These are phyloP conservation scores for Mucor lusitanicus DNA, from an alignment of 371 early-diverging fungal genomes.

Conservation along the genomic window DNA sequence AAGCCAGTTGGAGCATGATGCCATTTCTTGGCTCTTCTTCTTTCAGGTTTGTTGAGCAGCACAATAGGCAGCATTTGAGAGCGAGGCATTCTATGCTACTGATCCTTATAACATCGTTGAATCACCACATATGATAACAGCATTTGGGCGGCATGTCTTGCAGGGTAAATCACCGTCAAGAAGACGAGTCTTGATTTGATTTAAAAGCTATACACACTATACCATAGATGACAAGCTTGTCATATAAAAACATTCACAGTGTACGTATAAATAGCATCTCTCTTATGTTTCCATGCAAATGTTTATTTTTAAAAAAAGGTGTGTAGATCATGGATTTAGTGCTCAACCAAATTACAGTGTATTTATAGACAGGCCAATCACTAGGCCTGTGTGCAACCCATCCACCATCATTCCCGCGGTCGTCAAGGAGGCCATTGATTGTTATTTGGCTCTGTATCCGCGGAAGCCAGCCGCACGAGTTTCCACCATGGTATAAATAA, in stretches of 20 bases:
- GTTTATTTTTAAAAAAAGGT: background rate
- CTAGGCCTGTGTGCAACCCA: background rate
- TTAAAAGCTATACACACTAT: too few relatives aligned
- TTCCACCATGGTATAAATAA: background rate
- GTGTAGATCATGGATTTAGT: background rate
- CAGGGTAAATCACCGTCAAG: too few relatives aligned
- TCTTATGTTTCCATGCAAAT: background rate
- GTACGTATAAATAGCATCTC: background rate
- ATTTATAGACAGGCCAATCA: background rate
- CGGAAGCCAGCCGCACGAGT: background rate
- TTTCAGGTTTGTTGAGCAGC: too few relatives aligned
- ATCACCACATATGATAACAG: too few relatives aligned
- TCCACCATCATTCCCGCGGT: background rate
- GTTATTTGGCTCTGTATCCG: background rate
- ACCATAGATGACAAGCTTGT: background rate
- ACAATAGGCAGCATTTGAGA: too few relatives aligned
- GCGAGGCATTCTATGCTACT: too few relatives aligned
- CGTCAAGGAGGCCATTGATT: background rate
- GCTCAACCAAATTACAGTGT: background rate
- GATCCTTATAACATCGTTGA: too few relatives aligned
- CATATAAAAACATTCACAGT: too few relatives aligned
- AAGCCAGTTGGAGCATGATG: background rate
- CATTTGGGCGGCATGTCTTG: too few relatives aligned
- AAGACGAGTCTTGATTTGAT: too few relatives aligned
- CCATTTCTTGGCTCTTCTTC: background rate